Conservation (phyloP, 2,329 filamentous ascomycete genomes). For the Cladosporium sp. region DNA sequence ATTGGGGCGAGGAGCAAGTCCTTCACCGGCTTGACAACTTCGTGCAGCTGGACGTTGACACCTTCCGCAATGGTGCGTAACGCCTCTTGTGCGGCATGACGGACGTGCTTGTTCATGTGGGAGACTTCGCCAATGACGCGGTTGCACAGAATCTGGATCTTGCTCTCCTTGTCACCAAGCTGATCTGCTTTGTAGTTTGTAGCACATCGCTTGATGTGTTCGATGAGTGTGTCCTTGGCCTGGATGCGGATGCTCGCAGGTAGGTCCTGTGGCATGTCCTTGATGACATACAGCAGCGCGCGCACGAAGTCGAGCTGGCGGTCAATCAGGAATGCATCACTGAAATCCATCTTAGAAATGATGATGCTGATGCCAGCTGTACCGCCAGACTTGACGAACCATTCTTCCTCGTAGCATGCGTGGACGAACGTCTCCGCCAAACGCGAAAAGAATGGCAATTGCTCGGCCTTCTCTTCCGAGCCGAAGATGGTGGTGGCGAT, state of each 20-base stretch:
- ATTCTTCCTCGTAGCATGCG: conserved; percentile 95
- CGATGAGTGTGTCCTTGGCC: conserved; percentile 74
- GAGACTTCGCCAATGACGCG: conserved; percentile 85
- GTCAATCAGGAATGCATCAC: conserved; percentile 76
- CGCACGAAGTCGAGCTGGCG: conserved; percentile 86
- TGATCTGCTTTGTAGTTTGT: conserved; percentile 83
- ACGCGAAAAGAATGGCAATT: conserved; percentile 80
- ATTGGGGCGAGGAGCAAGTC: conserved; percentile 88
- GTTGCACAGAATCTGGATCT: conserved; percentile 75
- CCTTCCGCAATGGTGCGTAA: conserved; percentile 80
- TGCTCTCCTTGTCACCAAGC: conserved; percentile 63
- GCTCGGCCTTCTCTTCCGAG: conserved; percentile 67
- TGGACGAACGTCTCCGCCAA: conserved; percentile 85
- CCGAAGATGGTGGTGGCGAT: conserved; percentile 79
- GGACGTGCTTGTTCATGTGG: conserved; percentile 94
- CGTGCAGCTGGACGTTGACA: conserved; percentile 75
- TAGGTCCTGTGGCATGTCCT: conserved; percentile 93
- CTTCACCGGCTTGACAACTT: conserved; percentile 85
- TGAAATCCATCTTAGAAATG: conserved; percentile 79
- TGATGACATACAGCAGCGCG: conserved; percentile 94
- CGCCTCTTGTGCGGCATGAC: conserved; percentile 78
- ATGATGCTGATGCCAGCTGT: conserved; percentile 87
- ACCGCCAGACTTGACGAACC: conserved; percentile 96
- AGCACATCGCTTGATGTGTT: conserved; percentile 74
- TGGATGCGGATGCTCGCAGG: conserved; percentile 84